A percentile compares a stretch with the other conserved stretches of the same genome.
These are phyloP conservation scores for Handroanthus guayacan DNA, from an alignment of 257 asterid genomes.

Conservation along the genomic window DNA sequence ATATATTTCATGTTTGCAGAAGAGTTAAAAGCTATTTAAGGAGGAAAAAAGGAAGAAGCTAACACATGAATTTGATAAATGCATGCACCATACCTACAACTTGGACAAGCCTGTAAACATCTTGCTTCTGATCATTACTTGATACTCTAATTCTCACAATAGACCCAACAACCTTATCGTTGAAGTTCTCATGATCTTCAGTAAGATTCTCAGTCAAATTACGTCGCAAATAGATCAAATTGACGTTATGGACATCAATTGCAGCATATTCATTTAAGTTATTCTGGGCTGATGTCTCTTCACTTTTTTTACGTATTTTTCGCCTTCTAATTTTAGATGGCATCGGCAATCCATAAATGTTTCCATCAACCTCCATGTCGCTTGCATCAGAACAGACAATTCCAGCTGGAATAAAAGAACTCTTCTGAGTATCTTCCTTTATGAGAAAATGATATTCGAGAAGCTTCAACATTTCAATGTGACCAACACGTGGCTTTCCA, in stretches of 20 bases:
- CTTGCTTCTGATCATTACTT: constrained; percentile 74
- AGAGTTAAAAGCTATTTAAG: background rate
- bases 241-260: constrained; percentile 83
- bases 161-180: constrained; percentile 70
- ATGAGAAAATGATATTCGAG: constrained; percentile 71
- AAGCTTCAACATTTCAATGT: constrained; percentile 84
- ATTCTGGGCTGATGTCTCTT: constrained; percentile 53
- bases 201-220: constrained; percentile 76
- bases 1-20: constrained; percentile 3
- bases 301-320: constrained; percentile 62
- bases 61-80: constrained; percentile 21
- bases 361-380: constrained; percentile 47
- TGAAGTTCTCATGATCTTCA: constrained; percentile 66
- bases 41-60: constrained; percentile 18
- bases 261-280: constrained; percentile 82
- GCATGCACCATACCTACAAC: constrained; percentile 75
- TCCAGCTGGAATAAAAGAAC: constrained; percentile 64
- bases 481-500: constrained; percentile 77
- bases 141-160: constrained; percentile 83
- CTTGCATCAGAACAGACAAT: constrained; percentile 51
- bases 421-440: constrained; percentile 59
- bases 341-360: constrained; percentile 31
- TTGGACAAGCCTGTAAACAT: constrained; percentile 89
- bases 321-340: constrained; percentile 58
- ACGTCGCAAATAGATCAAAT: constrained; percentile 77